Evolutionary conservation across 306 rosid genomes (phyloP).

Genomic region (Alnus rubra): DNA sequence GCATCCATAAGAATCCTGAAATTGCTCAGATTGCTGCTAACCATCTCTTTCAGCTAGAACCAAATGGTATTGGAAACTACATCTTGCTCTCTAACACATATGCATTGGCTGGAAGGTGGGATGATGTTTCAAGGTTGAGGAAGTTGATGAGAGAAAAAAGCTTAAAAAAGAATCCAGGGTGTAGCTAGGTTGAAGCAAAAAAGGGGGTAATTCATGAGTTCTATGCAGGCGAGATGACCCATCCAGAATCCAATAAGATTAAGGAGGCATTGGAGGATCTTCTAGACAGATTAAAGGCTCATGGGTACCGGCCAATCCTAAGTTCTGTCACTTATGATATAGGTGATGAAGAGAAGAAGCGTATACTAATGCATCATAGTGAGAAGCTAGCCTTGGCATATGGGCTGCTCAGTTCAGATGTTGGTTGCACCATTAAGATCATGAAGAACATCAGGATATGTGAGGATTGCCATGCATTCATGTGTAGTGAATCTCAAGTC

Average conservation of each 20-base stretch:
- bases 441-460: conserved; percentile 90
- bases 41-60: conserved; percentile 74
- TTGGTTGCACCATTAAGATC: conserved; percentile 60
- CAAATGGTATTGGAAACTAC: conserved; percentile 67
- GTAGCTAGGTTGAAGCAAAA: conserved; percentile 78
- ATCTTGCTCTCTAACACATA: conserved; percentile 64
- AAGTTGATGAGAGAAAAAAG: conserved; percentile 59
- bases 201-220: conserved; percentile 65
- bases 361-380: conserved; percentile 62
- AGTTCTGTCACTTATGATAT: conserved; percentile 56
- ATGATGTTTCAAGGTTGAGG: conserved; percentile 66
- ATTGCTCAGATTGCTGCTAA: conserved; percentile 68
- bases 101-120: conserved; percentile 79
- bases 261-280: conserved; percentile 59
- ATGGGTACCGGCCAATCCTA: conserved; percentile 64
- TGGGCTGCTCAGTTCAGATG: conserved; percentile 51
- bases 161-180: conserved; percentile 64
- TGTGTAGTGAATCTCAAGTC: conserved; percentile 64
- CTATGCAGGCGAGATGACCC: conserved; percentile 56
- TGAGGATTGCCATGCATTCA: conserved; percentile 72
- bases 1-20: conserved; percentile 56
- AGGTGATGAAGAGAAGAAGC: conserved; percentile 50
- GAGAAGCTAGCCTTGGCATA: conserved; percentile 80
- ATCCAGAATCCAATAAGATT: conserved; percentile 56
- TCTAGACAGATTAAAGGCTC: conserved; percentile 47